Evolutionary conservation across 495 filamentous ascomycete species (phyloP).

Genomic region (Lentithecium fluviatile): DNA sequence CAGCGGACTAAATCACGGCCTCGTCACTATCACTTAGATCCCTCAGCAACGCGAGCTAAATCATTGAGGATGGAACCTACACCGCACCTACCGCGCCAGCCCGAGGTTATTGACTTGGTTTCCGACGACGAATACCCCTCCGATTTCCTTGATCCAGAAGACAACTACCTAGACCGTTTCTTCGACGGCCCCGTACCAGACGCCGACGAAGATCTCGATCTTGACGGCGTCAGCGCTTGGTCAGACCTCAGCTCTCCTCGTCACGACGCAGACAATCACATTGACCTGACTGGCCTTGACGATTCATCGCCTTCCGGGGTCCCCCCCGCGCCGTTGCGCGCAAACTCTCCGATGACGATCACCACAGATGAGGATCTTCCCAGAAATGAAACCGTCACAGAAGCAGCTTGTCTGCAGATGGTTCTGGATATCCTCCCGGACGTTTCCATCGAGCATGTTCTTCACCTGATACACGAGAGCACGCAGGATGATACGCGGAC

Average conservation of each 20-base stretch:
- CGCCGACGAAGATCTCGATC: not conserved
- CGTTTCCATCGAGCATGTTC: conserved; percentile 40
- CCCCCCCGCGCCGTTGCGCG: not conserved
- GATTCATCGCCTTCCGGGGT: conserved; percentile 13
- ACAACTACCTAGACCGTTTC: not conserved
- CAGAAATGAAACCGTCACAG: conserved; percentile 15
- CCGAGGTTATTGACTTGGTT: conserved; percentile 8
- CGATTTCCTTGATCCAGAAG: not conserved
- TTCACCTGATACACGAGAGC: conserved; percentile 29
- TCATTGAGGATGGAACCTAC: too few species aligned
- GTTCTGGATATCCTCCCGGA: conserved; percentile 44
- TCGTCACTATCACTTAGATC: too few species aligned
- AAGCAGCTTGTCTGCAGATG: conserved; percentile 36
- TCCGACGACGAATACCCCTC: conserved; percentile 1
- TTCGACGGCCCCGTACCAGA: too few species aligned
- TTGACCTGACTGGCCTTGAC: conserved; percentile 18
- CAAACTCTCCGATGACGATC: not conserved
- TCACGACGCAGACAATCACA: not conserved
- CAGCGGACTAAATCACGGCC: too few species aligned
- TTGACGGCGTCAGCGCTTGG: not conserved
- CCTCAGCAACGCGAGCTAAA: too few species aligned
- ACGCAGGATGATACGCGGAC: conserved; percentile 14
- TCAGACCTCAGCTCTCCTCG: too few species aligned
- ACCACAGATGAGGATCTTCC: not conserved
- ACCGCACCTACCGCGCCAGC: not conserved